phyloP scores from a whole-genome alignment of 257 asterid genomes.

The Salvia rosmarinus region DNA sequence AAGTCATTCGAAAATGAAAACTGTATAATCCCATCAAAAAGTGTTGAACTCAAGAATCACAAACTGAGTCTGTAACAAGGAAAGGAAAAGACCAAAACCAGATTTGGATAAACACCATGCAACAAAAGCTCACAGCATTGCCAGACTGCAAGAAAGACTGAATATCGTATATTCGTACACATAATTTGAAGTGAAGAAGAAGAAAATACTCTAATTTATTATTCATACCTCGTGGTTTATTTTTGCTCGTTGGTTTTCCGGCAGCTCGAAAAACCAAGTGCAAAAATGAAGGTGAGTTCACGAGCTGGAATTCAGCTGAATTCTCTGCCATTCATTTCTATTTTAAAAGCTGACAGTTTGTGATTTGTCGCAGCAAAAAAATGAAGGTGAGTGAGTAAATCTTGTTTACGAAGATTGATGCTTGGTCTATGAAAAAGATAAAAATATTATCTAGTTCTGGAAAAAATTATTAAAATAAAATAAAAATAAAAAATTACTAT shows the following conservation, averaged over 20 bases:
- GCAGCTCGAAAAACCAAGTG: not conserved
- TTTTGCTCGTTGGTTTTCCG: not conserved
- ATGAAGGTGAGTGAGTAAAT: not conserved
- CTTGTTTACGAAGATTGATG: slow-evolving; percentile 11
- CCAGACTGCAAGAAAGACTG: not conserved
- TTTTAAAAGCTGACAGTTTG: not conserved
- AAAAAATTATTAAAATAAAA: not conserved
- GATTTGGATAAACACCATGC: slow-evolving; percentile 8
- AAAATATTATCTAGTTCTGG: not conserved
- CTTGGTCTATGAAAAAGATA: not conserved
- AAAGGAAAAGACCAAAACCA: not conserved
- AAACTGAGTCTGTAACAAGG: not conserved
- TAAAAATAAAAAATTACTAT: not conserved
- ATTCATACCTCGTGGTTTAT: not conserved
- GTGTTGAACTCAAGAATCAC: not conserved
- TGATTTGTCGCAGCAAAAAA: not conserved
- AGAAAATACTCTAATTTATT: not conserved
- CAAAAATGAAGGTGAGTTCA: not conserved
- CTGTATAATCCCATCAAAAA: not conserved
- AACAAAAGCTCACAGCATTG: not conserved
- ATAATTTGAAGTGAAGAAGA: not conserved
- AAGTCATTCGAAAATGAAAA: not conserved
- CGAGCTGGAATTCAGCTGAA: not conserved
- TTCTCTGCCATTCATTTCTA: not conserved
- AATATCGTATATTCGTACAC: not conserved